Evolutionary conservation across 805 yeast species (phyloP), one percentile per base, ranked within the genome.

Genomic region (Nakazawaea molendinolei): DNA sequence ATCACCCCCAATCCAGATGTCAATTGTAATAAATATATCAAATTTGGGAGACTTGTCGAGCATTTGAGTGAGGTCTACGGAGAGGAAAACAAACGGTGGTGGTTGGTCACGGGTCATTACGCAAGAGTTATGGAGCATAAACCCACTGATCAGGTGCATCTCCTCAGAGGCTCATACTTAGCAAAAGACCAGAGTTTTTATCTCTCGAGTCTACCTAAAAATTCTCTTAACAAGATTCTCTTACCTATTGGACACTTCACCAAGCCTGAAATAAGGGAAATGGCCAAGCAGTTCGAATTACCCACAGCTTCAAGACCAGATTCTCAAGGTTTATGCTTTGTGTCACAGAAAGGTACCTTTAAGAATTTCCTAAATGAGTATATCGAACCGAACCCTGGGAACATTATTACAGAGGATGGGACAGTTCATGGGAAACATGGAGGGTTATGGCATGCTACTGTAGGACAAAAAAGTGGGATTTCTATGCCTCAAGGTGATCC

Each of bases 1-100:
- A 48, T 67, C 28, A 92, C 98, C 1, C 98, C 98, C 0, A 92
- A 92, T 48, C 97, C 98, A 1, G 98, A 92, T 53, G 79, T 89
- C 15, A 76, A 79, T 14, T 92, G 98, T 54, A 92, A 92, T 56
- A 69, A 71, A 40, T 72, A 74, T 52, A 82, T 92, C 46, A 92
- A 92, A 55, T 92, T 92, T 61, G 97, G 98, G 2, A 69, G 66
- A 37, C 65, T 92, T 58, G 56, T 78, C 5, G 71, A 77, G 13
- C 70, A 76, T 49, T 55, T 86, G 24, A 52, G 65, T 23, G 28
- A 44, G 1, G 61, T 56, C 37, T 63, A 67, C 42, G 58, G 59
- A 5, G 22, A 42, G 0, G 28, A 44, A 2, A 54, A 51, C 6
- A 38, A 40, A 23, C 51, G 56, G 17, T 86, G 92, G 79, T 86